phyloP scores from a whole-genome alignment of 1,284 basidiomycete species.

The Tetrapyrgos nigripes region DNA sequence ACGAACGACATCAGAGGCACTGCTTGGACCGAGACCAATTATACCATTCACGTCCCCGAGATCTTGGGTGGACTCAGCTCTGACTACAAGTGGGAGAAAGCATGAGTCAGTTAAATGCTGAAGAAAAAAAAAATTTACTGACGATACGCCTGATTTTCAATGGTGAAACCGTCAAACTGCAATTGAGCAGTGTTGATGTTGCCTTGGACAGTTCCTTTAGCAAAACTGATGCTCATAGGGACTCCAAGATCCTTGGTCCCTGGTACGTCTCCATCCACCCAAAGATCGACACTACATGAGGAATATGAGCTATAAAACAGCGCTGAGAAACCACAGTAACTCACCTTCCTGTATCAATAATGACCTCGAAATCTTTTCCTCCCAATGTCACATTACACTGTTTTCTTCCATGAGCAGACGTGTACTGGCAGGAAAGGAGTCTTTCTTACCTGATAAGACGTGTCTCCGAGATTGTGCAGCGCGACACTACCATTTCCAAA shows the following conservation, averaged over 20 bases:
- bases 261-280: background rate
- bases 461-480: too few relatives aligned
- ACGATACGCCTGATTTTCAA: conserved; percentile 2
- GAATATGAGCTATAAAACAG: background rate
- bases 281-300: background rate
- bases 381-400: too few relatives aligned
- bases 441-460: too few relatives aligned
- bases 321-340: too few relatives aligned
- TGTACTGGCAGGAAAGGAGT: too few relatives aligned
- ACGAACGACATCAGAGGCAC: background rate
- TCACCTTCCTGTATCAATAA: too few relatives aligned
- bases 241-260: background rate
- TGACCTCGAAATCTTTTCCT: too few relatives aligned
- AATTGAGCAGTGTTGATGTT: background rate
- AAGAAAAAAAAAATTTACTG: background rate
- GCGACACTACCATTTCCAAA: too few relatives aligned
- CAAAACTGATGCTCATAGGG: background rate
- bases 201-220: too few relatives aligned
- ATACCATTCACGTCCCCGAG: background rate
- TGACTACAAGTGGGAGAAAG: background rate
- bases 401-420: too few relatives aligned
- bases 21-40: background rate
- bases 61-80: background rate
- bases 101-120: background rate
- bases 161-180: too few relatives aligned